Conservation (phyloP, 208 protist genomes). For the Porcisia hertigi region DNA sequence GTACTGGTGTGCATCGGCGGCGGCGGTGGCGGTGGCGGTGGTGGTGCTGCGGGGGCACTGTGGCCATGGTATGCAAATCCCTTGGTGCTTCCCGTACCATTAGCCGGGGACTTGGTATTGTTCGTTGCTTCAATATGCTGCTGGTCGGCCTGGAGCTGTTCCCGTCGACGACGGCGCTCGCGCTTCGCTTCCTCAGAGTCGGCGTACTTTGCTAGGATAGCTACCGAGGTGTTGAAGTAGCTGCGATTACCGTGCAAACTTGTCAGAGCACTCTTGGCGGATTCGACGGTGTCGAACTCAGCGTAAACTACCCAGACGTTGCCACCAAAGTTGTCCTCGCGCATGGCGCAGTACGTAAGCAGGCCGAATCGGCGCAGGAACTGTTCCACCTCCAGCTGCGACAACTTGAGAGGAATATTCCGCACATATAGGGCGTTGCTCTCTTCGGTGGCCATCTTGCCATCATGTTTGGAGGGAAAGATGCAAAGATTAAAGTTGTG, state of each 20-base stretch:
- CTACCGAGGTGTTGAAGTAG: slow-evolving; percentile 62
- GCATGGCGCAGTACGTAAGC: slow-evolving; percentile 88
- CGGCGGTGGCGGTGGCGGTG: slow-evolving; percentile 6
- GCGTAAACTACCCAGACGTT: slow-evolving; percentile 88
- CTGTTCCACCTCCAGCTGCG: slow-evolving; percentile 64
- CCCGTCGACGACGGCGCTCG: slow-evolving; percentile 72
- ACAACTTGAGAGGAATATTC: slow-evolving; percentile 71
- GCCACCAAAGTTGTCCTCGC: slow-evolving; percentile 81
- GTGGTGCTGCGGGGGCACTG: neutral
- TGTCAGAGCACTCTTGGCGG: slow-evolving; percentile 57
- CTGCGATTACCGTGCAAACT: slow-evolving; percentile 71
- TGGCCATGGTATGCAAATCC: slow-evolving; percentile 3
- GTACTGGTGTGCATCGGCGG: neutral
- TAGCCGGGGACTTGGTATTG: neutral
- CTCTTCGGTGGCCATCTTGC: slow-evolving; percentile 58
- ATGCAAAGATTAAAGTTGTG: slow-evolving; percentile 82
- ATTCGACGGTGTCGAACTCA: slow-evolving; percentile 72
- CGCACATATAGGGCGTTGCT: slow-evolving; percentile 80
- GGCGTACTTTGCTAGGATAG: slow-evolving; percentile 84
- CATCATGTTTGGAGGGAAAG: slow-evolving; percentile 86
- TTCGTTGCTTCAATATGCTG: slow-evolving; percentile 8
- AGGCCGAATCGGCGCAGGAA: slow-evolving; percentile 68
- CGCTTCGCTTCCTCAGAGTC: slow-evolving; percentile 80
- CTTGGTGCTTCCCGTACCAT: neutral
- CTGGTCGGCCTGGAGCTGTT: slow-evolving; percentile 33